Evolutionary conservation across 2,329 filamentous ascomycete genomes (phyloP).

Genomic region (Curvularia lunata): DNA sequence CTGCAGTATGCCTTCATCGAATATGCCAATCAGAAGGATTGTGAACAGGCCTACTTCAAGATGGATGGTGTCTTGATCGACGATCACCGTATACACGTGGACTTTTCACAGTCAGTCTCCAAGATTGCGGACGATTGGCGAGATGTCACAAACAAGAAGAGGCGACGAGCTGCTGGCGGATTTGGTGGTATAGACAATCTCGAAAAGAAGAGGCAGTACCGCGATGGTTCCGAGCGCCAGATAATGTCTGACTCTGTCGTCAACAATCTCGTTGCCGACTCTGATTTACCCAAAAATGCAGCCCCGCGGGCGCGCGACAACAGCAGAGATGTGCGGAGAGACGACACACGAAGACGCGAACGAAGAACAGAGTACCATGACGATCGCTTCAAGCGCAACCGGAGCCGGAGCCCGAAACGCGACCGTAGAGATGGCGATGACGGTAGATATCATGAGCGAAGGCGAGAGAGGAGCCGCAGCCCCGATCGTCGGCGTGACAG

Average conservation of each 20-base stretch:
- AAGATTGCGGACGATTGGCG: conserved; percentile 91
- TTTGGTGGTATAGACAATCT: conserved; percentile 89
- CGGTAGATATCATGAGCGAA: conserved; percentile 36
- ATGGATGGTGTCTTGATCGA: conserved; percentile 98
- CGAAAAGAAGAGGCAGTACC: conserved; percentile 89
- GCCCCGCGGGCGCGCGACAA: conserved; percentile 16
- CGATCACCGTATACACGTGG: conserved; percentile 95
- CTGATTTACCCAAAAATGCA: conserved; percentile 21
- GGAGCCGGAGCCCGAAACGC: conserved; percentile 43
- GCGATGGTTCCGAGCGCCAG: conserved; percentile 37
- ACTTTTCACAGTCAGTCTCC: conserved; percentile 93
- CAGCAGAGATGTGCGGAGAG: conserved; percentile 41
- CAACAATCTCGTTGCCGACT: conserved; percentile 41
- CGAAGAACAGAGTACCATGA: conserved; percentile 47
- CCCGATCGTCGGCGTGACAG: conserved; percentile 44
- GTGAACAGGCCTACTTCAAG: conserved; percentile 96
- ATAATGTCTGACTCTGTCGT: conserved; percentile 43
- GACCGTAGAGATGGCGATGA: conserved; percentile 42
- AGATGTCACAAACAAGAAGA: conserved; percentile 81
- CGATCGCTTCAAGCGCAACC: conserved; percentile 48
- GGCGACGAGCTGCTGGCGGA: conserved; percentile 68
- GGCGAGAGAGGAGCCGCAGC: conserved; percentile 40
- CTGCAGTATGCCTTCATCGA: conserved; percentile 98
- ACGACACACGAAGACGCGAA: conserved; percentile 49
- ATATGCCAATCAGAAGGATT: conserved; percentile 89